These are phyloP conservation scores for Triticum urartu DNA, from an alignment of 176 grass and related monocot genomes.

Conservation along the genomic window DNA sequence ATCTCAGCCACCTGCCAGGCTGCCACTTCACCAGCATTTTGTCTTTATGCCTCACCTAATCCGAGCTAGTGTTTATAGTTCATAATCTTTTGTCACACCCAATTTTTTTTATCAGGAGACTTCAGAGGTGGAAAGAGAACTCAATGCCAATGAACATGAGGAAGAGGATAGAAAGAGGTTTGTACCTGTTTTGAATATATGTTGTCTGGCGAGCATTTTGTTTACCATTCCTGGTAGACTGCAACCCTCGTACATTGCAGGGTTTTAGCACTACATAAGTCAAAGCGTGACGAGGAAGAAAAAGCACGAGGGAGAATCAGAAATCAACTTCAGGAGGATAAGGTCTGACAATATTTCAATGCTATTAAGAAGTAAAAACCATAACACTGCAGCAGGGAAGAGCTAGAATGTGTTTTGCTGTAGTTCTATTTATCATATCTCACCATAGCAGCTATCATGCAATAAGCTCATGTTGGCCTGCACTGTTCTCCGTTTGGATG, in stretches of 20 bases:
- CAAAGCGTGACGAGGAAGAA: slow-evolving; percentile 51
- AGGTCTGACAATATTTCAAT: slow-evolving; percentile 38
- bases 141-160: slow-evolving; percentile 29
- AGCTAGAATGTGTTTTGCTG: neutral
- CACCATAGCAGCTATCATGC: neutral
- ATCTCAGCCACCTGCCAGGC: neutral
- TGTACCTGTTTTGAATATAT: slow-evolving; percentile 23
- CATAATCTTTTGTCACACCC: slow-evolving; percentile 16
- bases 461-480: neutral
- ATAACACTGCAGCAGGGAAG: neutral
- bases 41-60: slow-evolving; percentile 7
- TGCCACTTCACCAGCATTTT: slow-evolving; percentile 1
- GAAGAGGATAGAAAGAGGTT: slow-evolving; percentile 63
- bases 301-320: slow-evolving; percentile 28
- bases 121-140: slow-evolving; percentile 34
- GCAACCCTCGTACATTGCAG: slow-evolving; percentile 36
- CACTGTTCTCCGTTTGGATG: neutral
- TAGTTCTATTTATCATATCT: neutral
- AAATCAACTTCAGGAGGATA: slow-evolving; percentile 54
- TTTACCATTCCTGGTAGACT: neutral
- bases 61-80: slow-evolving; percentile 18
- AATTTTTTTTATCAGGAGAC: slow-evolving; percentile 36
- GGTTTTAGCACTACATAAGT: slow-evolving; percentile 45
- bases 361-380: slow-evolving; percentile 6
- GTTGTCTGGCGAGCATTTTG: slow-evolving; percentile 20